Evolutionary conservation across 139 green algal genomes (phyloP).

Genomic region (Coelastrella sp.): DNA sequence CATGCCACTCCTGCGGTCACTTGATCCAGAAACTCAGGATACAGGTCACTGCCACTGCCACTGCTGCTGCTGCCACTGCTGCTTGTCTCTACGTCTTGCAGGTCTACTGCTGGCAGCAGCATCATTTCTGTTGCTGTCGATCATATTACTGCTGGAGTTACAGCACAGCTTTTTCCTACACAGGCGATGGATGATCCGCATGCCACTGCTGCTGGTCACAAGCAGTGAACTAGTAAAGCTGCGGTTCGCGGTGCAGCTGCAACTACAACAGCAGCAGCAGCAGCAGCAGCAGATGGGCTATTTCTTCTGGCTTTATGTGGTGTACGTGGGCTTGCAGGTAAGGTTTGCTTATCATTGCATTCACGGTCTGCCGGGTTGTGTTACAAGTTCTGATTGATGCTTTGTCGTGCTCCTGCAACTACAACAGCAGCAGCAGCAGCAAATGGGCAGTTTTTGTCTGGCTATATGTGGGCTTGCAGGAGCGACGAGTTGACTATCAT

Average conservation of each 20-base stretch:
- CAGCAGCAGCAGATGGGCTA: slow-evolving; percentile 7
- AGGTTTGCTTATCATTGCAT: neutral
- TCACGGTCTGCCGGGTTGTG: too few species aligned
- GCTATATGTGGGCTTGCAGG: too few species aligned
- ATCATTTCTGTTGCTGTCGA: slow-evolving; percentile 24
- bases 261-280: neutral
- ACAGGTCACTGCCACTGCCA: too few species aligned
- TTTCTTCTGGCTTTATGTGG: slow-evolving; percentile 46
- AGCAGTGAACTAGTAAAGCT: slow-evolving; percentile 35
- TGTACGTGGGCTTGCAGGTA: slow-evolving; percentile 23
- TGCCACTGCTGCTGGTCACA: slow-evolving; percentile 38
- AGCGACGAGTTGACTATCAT: too few species aligned
- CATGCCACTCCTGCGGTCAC: too few species aligned
- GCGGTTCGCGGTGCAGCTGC: slow-evolving; percentile 34
- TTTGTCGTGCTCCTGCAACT: too few species aligned
- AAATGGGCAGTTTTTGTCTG: too few species aligned
- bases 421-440: too few species aligned
- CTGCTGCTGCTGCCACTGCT: slow-evolving; percentile 7
- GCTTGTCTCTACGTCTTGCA: neutral
- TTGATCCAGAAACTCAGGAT: too few species aligned
- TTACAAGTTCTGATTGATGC: too few species aligned
- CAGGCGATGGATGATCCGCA: slow-evolving; percentile 3
- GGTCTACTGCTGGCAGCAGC: slow-evolving; percentile 17
- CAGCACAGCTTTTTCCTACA: neutral
- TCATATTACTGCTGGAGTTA: neutral